Percentiles rank a stretch among this genome's conserved stretches.
Evolutionary conservation across 495 filamentous ascomycete genomes (phyloP).

Genomic region (Evernia prunastri): DNA sequence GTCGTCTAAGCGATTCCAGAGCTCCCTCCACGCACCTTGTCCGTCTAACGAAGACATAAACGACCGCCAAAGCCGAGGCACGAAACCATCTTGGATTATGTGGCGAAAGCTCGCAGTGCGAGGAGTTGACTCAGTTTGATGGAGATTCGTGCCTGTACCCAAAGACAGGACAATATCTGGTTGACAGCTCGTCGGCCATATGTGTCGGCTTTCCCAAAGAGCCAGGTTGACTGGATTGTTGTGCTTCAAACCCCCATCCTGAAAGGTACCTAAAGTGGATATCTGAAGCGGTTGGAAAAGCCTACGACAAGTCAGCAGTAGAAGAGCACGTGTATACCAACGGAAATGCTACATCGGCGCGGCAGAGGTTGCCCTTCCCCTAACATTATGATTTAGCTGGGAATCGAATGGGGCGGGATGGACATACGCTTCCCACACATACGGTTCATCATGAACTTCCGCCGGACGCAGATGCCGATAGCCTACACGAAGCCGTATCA

Average conservation of each 20-base stretch:
- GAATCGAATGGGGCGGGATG: no score
- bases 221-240: conserved; percentile 35
- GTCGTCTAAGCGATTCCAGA: conserved; percentile 7
- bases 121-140: conserved; percentile 14
- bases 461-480: conserved; percentile 18
- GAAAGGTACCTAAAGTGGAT: conserved; percentile 2
- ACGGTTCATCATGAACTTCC: conserved; percentile 20
- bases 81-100: conserved; percentile 22
- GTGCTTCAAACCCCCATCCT: conserved; percentile 32
- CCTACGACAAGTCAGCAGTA: conserved; percentile 2
- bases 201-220: conserved; percentile 26
- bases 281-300: conserved; percentile 5
- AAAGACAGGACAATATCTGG: conserved; percentile 30
- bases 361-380: conserved; percentile 29
- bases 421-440: conserved; percentile 28
- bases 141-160: conserved; percentile 25
- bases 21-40: conserved; percentile 18
- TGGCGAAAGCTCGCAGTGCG: conserved; percentile 10
- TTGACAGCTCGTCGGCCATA: conserved; percentile 24
- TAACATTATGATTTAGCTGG: conserved; percentile 1
- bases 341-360: conserved; percentile 26
- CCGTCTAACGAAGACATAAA: conserved; percentile 29
- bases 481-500: conserved; percentile 14
- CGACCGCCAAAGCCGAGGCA: conserved; percentile 24
- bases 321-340: not conserved